Base-by-base conservation (phyloP, 179 eudicot species). In the Vitellaria paradoxa region DNA sequence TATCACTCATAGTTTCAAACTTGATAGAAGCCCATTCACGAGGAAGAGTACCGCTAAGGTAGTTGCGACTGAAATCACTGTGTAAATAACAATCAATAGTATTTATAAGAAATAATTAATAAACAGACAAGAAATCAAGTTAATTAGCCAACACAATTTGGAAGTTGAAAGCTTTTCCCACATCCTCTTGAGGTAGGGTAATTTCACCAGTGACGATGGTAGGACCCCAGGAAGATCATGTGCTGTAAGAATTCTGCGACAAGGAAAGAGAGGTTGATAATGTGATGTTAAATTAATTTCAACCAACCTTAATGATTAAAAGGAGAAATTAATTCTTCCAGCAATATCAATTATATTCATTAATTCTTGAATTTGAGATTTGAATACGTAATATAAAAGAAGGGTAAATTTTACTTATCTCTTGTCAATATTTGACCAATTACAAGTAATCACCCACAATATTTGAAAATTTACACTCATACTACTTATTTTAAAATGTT, bases 11-110 rank as follows among this genome's bases (percentile, higher is more conserved):
- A 75, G 64, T 77, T 75, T 83, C 79, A 83, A 90, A 78, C 21
- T 83, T 85, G 77, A 78, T 78, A 65, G 86, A 75, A 71, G 81
- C 86, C 94, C 91, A 89, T 79, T 82, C 82, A 0, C 12, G 56
- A 8, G 83, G 85, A 26, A 83, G 73, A 18, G 75, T 62, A 40
- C 85, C 85, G 26, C 26, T 83, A 59, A 83, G 83, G 57, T 72
- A 83, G 72, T 83, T 83, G 52, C 72, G 46, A 21, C 30, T 8
- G n/a, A 83, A 56, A 61, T 83, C 81, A 66, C 85, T 83, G 66
- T 15, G 63, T 30, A 30, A 30, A 30, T 30, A 71, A 63, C 7
- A 50, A 17, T 4, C 13, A 30, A 6, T 21, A 37, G 8, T 40
- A 56, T 37, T n/a, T n/a, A 59, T 30, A 30, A 9, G 13, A 14